phyloP scores from a whole-genome alignment of 176 grass and related monocot genomes.

The Oryza nivara region DNA sequence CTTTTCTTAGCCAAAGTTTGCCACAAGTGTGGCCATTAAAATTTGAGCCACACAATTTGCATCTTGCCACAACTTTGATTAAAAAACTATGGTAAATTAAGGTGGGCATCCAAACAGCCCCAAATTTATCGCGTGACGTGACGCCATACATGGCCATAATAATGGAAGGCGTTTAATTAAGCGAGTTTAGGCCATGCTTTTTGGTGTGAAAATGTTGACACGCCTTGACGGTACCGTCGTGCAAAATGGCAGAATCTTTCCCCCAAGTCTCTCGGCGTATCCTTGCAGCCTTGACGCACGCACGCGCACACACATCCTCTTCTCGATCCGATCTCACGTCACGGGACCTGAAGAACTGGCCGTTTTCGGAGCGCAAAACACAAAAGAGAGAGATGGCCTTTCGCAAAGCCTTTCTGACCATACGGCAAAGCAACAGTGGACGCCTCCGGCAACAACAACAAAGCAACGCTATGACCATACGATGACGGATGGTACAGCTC shows the following conservation, averaged over 20 bases:
- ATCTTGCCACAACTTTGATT: too few species aligned
- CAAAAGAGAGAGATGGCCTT: neutral
- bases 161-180: neutral
- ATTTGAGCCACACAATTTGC: too few species aligned
- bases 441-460: neutral
- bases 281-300: neutral
- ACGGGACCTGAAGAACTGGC: neutral
- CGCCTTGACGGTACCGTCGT: neutral
- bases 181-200: neutral
- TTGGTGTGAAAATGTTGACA: neutral
- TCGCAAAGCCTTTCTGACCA: neutral
- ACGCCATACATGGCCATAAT: neutral
- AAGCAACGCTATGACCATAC: neutral
- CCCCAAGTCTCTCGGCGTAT: neutral
- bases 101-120: too few species aligned
- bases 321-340: neutral
- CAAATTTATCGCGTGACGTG: neutral
- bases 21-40: too few species aligned
- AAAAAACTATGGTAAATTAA: too few species aligned
- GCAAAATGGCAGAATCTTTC: neutral
- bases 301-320: neutral
- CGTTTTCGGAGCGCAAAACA: neutral
- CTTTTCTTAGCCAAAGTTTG: too few species aligned
- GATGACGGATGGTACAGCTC: neutral
- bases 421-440: too few species aligned